Percentiles rank a stretch among this genome's conserved stretches.
Conservation (phyloP, 768 basidiomycete species). For the Multifurca ochricompacta region DNA sequence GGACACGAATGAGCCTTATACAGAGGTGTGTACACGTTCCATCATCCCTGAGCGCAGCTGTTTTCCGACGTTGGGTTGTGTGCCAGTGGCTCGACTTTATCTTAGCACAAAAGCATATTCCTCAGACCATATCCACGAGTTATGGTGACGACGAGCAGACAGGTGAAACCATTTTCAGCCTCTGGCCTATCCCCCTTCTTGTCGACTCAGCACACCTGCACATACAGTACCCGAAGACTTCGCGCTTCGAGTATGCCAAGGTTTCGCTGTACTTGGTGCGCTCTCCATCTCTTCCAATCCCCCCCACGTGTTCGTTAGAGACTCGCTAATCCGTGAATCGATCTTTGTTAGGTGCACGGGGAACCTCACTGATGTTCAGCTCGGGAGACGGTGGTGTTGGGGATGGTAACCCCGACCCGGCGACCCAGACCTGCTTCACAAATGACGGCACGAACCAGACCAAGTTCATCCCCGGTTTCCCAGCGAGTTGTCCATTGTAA, state of each 20-base stretch:
- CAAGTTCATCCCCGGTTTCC: slow-evolving; percentile 49
- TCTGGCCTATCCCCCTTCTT: too few relatives aligned
- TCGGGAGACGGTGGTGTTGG: slow-evolving; percentile 69
- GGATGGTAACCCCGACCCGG: slow-evolving; percentile 46
- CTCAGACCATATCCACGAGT: slow-evolving; percentile 61
- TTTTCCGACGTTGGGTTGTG: neutral
- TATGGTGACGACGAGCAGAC: slow-evolving; percentile 71
- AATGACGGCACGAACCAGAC: slow-evolving; percentile 51
- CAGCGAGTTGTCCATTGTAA: slow-evolving; percentile 42
- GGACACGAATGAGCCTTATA: slow-evolving; percentile 18
- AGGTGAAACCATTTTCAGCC: slow-evolving; percentile 31
- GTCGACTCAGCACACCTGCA: too few relatives aligned
- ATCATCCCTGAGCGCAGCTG: too few relatives aligned
- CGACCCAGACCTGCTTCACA: slow-evolving; percentile 44
- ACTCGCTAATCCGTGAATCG: too few relatives aligned
- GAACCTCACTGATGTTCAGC: slow-evolving; percentile 55
- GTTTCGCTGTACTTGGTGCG: slow-evolving; percentile 59
- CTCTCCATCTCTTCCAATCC: too few relatives aligned
- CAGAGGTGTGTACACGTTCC: neutral
- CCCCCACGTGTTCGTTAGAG: too few relatives aligned
- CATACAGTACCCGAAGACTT: slow-evolving; percentile 46
- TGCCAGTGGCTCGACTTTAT: slow-evolving; percentile 56
- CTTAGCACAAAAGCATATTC: slow-evolving; percentile 37
- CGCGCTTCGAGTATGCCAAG: slow-evolving; percentile 42
- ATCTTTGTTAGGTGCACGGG: slow-evolving; percentile 44